Evolutionary conservation across 2,329 filamentous ascomycete genomes (phyloP), one percentile per base, ranked within the genome.

Genomic region (Mycosphaerella sp.): DNA sequence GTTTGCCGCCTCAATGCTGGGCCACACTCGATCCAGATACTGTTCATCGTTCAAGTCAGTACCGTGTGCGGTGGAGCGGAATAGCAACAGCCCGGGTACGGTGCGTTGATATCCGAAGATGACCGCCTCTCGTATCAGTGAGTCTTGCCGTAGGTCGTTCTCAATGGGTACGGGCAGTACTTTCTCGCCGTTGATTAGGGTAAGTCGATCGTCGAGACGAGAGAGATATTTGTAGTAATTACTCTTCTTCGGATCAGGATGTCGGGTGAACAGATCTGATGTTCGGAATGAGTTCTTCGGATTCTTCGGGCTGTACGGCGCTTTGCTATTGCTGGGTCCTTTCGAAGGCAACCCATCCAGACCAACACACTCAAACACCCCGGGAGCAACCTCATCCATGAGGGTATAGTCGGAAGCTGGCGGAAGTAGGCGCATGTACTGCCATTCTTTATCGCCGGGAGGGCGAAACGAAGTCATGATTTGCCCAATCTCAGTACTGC

Each of bases 391-490:
- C 54, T 51, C 72, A 31, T 68, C 66, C 62, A 68, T 67, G 11
- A 67, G 49, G 1, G 64, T 63, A 40, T 59, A 59, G 17, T 67
- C 61, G 8, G 64, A 56, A 4, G 65, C 62, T 9, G 63, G 62
- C 60, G 5, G 67, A 57, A 66, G 72, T 54, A 70, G 73, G 17
- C 64, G 67, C 6, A 81, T 64, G 57, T 83, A 85, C 61, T 82
- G 79, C 83, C 82, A 86, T 2, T 73, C 76, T 41, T 75, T 76
- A 64, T 85, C 82, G 6, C 69, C 75, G 2, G 66, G 64, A 0
- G 75, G 72, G 8, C 82, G 72, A 58, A 78, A 76, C 0, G 80
- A 82, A 1, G 79, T 83, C 79, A 83, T 83, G 11, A 85, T 66
- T 61, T 81, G 77, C 5, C 81, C 81, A 1, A 77, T 80, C 64